These are phyloP conservation scores for Diaporthe sp. DNA, from an alignment of 2,329 filamentous ascomycete species.

Conservation along the genomic window DNA sequence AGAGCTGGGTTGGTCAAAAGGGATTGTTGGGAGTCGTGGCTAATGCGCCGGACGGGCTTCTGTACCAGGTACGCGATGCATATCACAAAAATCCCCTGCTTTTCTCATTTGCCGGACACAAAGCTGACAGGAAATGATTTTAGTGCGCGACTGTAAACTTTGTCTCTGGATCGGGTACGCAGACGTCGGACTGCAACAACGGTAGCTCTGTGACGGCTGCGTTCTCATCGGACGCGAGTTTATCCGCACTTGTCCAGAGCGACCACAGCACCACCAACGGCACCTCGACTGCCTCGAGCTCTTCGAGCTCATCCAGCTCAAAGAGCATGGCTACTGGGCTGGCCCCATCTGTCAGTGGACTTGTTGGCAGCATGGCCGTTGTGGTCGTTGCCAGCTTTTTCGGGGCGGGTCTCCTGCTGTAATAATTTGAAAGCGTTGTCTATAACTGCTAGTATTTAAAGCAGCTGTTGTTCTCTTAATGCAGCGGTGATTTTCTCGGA, in stretches of 20 bases:
- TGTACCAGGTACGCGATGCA: constrained; percentile 64
- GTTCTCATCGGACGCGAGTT: constrained; percentile 47
- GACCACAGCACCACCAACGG: constrained; percentile 41
- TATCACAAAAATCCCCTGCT: no score
- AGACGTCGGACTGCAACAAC: constrained; percentile 54
- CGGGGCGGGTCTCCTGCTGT: constrained; percentile 34
- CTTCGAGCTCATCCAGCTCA: constrained; percentile 35
- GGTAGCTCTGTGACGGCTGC: constrained; percentile 48
- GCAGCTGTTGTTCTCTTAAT: background rate
- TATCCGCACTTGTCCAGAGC: constrained; percentile 48
- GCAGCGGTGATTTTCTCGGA: no score
- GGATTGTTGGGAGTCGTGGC: constrained; percentile 67
- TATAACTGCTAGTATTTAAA: background rate
- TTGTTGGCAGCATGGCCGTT: constrained; percentile 30
- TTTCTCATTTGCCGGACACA: background rate
- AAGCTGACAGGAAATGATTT: background rate
- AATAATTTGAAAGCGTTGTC: background rate
- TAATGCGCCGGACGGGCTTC: constrained; percentile 65
- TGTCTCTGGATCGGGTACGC: constrained; percentile 55
- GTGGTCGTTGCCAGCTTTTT: constrained; percentile 30
- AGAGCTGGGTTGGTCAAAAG: constrained; percentile 65
- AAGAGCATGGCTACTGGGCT: constrained; percentile 31
- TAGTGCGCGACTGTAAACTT: constrained; percentile 70
- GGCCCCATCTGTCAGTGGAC: constrained; percentile 25
- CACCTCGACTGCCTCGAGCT: constrained; percentile 40